Evolutionary conservation across 768 basidiomycete genomes (phyloP).

Genomic region (Tricholoma flavovirens): DNA sequence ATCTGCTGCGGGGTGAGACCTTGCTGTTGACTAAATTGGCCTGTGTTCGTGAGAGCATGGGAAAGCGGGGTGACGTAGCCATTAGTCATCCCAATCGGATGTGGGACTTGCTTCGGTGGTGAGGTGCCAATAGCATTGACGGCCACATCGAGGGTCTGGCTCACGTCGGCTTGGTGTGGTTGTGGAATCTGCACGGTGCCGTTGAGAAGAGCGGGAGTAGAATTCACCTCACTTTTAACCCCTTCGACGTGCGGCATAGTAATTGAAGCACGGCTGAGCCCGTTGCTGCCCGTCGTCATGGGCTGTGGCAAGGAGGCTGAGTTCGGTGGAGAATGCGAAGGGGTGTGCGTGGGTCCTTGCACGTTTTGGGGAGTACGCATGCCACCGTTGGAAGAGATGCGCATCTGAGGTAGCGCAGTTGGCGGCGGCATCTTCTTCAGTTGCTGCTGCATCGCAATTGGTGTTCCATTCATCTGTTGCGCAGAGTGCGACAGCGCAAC

Average conservation of each 20-base stretch:
- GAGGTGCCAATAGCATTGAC: constrained; percentile 12
- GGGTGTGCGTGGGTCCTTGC: constrained; percentile 16
- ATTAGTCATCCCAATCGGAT: constrained; percentile 21
- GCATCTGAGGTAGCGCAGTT: constrained; percentile 47
- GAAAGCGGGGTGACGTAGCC: constrained; percentile 42
- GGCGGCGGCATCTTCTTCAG: constrained; percentile 62
- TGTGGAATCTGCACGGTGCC: constrained; percentile 27
- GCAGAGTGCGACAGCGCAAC: constrained; percentile 5
- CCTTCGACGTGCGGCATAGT: constrained; percentile 43
- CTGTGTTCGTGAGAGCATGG: constrained; percentile 32
- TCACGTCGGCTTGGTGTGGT: constrained; percentile 16
- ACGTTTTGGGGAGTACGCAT: constrained; percentile 40
- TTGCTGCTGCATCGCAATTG: constrained; percentile 55
- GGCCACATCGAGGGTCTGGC: constrained; percentile 18
- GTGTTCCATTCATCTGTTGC: constrained; percentile 34
- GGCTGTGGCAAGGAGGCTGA: constrained; percentile 29
- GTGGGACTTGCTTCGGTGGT: constrained; percentile 5
- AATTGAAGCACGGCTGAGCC: constrained; percentile 37
- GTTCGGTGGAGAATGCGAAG: constrained; percentile 19
- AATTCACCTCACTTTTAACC: constrained; percentile 26
- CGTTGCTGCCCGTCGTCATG: constrained; percentile 35
- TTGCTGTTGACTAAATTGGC: constrained; percentile 27
- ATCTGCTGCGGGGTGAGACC: constrained; percentile 51
- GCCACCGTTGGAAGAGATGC: constrained; percentile 54
- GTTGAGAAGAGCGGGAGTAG: constrained; percentile 26